A percentile compares a stretch with the other conserved stretches of the same genome.
These are phyloP conservation scores for Aethionema arabicum DNA, from an alignment of 345 rosid species.

Conservation along the genomic window DNA sequence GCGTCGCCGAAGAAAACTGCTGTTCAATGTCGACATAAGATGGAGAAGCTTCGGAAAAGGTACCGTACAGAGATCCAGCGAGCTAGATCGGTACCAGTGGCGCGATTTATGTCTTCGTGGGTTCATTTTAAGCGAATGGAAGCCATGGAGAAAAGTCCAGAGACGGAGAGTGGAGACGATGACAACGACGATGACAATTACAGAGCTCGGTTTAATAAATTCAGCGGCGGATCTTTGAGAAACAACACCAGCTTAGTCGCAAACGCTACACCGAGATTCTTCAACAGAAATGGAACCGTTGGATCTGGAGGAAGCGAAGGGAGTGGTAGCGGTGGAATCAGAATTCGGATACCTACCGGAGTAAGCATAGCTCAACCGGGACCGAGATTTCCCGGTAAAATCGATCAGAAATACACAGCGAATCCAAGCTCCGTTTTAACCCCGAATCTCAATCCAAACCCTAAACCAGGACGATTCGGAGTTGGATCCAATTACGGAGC, in stretches of 20 bases:
- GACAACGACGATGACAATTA: constrained; percentile 39
- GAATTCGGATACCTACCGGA: constrained; percentile 79
- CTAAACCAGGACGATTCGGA: constrained; percentile 31
- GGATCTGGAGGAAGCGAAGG: constrained; percentile 38
- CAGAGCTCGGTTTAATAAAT: constrained; percentile 40
- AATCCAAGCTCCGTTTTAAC: not conserved
- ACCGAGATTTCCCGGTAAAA: constrained; percentile 45
- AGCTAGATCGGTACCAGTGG: constrained; percentile 77
- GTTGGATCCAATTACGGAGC: constrained; percentile 39
- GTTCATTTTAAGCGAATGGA: constrained; percentile 85
- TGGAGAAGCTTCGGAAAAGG: constrained; percentile 95
- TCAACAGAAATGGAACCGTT: constrained; percentile 50
- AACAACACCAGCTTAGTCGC: constrained; percentile 42
- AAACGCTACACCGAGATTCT: constrained; percentile 56
- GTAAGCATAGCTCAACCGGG: constrained; percentile 77
- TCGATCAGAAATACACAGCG: constrained; percentile 46
- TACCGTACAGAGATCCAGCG: constrained; percentile 89
- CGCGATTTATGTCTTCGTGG: constrained; percentile 81
- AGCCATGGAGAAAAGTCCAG: constrained; percentile 78
- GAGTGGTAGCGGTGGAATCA: constrained; percentile 43
- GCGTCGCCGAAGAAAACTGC: constrained; percentile 70
- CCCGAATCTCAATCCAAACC: constrained; percentile 22
- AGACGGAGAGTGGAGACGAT: constrained; percentile 36
- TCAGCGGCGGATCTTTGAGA: constrained; percentile 40
- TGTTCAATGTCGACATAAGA: constrained; percentile 96